These are phyloP conservation scores for Fusarium sp. DNA, from an alignment of 2,329 filamentous ascomycete genomes.

Conservation along the genomic window DNA sequence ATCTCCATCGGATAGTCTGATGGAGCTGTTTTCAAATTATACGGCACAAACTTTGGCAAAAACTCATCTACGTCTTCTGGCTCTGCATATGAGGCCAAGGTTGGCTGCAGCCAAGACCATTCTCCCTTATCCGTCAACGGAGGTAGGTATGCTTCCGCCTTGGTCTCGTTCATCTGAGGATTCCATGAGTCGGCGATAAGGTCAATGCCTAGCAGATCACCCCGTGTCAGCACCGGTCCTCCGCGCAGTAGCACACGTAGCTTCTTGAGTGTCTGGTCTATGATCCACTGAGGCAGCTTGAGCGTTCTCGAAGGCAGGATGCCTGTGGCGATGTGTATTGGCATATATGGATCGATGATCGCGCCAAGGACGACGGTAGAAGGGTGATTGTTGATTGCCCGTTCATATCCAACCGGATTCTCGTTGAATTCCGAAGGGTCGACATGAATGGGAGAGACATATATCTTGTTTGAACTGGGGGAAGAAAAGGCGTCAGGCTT, in stretches of 20 bases:
- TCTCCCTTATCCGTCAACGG: neutral
- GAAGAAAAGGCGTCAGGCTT: neutral
- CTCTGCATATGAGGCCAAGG: rapidly evolving
- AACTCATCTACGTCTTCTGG: slow-evolving; percentile 1
- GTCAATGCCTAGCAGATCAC: neutral
- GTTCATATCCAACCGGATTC: no score
- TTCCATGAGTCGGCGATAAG: neutral
- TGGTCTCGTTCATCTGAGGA: neutral
- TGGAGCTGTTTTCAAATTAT: neutral
- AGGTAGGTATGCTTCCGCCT: neutral
- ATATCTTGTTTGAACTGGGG: neutral
- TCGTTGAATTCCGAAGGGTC: neutral
- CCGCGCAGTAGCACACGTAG: neutral
- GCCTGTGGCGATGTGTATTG: neutral
- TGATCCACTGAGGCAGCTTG: neutral
- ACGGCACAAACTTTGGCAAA: neutral
- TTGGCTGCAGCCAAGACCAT: slow-evolving; percentile 2
- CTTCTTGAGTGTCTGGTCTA: neutral
- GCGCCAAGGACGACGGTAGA: neutral
- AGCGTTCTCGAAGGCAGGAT: neutral
- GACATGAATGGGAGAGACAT: neutral
- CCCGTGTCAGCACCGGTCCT: neutral
- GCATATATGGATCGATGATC: neutral
- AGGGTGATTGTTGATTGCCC: neutral
- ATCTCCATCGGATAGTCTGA: neutral